These are phyloP conservation scores for Colletotrichum scovillei DNA, from an alignment of 2,329 filamentous ascomycete species.

Conservation along the genomic window DNA sequence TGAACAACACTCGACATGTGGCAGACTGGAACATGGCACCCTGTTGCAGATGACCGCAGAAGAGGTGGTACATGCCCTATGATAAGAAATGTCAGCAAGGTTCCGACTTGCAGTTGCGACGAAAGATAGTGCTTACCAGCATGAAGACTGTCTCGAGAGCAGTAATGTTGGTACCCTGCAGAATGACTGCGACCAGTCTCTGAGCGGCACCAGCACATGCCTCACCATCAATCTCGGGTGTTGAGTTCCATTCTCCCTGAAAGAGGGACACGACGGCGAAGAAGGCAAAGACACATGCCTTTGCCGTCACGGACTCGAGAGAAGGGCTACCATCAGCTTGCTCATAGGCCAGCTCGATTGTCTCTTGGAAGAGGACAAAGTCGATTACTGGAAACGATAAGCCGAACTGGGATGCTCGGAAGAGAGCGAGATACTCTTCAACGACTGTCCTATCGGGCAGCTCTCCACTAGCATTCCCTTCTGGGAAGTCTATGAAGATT, in stretches of 20 bases:
- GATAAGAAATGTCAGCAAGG: background rate
- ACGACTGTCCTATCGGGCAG: constrained; percentile 51
- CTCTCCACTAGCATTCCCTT: constrained; percentile 27
- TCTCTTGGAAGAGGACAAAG: constrained; percentile 56
- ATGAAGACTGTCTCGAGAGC: constrained; percentile 59
- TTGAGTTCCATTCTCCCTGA: constrained; percentile 18
- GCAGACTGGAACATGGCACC: constrained; percentile 56
- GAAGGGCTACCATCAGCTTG: constrained; percentile 33
- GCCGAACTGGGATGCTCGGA: constrained; percentile 48
- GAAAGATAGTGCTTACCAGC: constrained; percentile 52
- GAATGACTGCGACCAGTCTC: constrained; percentile 52
- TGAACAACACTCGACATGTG: constrained; percentile 59
- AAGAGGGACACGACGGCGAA: constrained; percentile 49
- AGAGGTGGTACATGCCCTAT: constrained; percentile 55
- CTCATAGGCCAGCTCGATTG: constrained; percentile 57
- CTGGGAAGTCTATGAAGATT: constrained; percentile 9
- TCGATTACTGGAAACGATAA: constrained; percentile 63
- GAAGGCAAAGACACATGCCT: constrained; percentile 62
- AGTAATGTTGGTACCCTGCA: constrained; percentile 56
- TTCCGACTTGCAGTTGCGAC: background rate
- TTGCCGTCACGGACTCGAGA: constrained; percentile 48
- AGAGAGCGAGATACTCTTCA: constrained; percentile 40
- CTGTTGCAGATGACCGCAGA: constrained; percentile 58
- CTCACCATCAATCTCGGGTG: constrained; percentile 50
- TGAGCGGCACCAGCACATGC: constrained; percentile 53